Evolutionary conservation across 2,329 filamentous ascomycete genomes (phyloP).

Genomic region (Passalora sequoiae): DNA sequence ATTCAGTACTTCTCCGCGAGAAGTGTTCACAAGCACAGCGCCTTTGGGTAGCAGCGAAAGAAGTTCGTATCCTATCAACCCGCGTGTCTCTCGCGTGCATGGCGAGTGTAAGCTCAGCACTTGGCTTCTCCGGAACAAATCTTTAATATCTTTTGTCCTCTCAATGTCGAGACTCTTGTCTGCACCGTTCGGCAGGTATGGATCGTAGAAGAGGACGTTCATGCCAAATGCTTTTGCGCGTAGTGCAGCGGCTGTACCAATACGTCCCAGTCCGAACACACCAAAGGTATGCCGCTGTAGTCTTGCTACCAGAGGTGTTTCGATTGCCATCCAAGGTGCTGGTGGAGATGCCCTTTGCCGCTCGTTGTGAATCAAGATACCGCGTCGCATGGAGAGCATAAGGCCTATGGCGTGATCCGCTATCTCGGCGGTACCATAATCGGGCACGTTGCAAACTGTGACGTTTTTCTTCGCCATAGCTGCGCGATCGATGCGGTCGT

Average conservation of each 20-base stretch:
- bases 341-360: slow-evolving; percentile 28
- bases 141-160: slow-evolving; percentile 29
- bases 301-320: slow-evolving; percentile 27
- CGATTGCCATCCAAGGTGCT: slow-evolving; percentile 28
- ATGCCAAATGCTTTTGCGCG: slow-evolving; percentile 32
- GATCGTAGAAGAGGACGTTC: slow-evolving; percentile 32
- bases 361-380: slow-evolving; percentile 31
- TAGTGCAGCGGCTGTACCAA: slow-evolving; percentile 30
- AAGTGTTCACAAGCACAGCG: slow-evolving; percentile 31
- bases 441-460: slow-evolving; percentile 31
- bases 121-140: slow-evolving; percentile 43
- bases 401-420: slow-evolving; percentile 32
- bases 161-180: slow-evolving; percentile 31
- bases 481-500: slow-evolving; percentile 29
- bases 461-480: slow-evolving; percentile 24
- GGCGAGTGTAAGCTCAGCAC: slow-evolving; percentile 66
- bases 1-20: slow-evolving; percentile 31
- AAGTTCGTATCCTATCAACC: slow-evolving; percentile 27
- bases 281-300: slow-evolving; percentile 27
- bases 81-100: slow-evolving; percentile 61
- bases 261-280: slow-evolving; percentile 29
- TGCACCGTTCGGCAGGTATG: slow-evolving; percentile 31
- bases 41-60: slow-evolving; percentile 28
- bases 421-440: slow-evolving; percentile 32
- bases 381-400: slow-evolving; percentile 27